phyloP scores from a whole-genome alignment of 1,284 basidiomycete genomes.

The Leccinum cinnamomeum region DNA sequence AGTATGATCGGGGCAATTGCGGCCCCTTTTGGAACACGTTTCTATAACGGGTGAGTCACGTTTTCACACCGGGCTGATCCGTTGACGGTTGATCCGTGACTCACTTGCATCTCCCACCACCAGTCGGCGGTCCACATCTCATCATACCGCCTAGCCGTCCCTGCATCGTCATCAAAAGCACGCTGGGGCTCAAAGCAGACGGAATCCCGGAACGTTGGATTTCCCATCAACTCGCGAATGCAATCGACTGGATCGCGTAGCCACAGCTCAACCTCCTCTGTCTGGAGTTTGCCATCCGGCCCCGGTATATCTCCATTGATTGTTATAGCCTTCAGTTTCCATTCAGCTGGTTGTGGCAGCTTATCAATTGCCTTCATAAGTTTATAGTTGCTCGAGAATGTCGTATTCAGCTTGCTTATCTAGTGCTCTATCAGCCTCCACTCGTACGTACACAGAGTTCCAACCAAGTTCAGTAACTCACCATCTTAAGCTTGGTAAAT shows the following conservation, averaged over 20 bases:
- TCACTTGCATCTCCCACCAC: no score
- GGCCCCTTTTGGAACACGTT: no score
- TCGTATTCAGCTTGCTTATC: background rate
- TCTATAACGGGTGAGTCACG: no score
- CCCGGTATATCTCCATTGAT: background rate
- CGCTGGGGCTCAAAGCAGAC: background rate
- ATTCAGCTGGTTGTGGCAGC: background rate
- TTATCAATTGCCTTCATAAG: background rate
- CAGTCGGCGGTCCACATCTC: no score
- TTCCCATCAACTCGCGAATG: background rate
- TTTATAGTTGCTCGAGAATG: background rate
- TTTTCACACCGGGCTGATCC: no score
- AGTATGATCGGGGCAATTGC: no score
- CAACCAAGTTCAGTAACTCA: background rate
- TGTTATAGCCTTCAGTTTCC: background rate
- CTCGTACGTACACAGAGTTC: background rate
- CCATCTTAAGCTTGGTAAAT: background rate
- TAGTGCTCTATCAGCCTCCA: background rate
- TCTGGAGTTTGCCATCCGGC: background rate
- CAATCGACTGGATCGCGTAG: background rate
- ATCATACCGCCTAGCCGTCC: no score
- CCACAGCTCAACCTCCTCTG: background rate
- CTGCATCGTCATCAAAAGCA: no score
- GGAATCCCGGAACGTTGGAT: background rate
- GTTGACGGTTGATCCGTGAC: no score